Evolutionary conservation across 306 rosid genomes (phyloP).

Genomic region (Prinsepia uniflora): DNA sequence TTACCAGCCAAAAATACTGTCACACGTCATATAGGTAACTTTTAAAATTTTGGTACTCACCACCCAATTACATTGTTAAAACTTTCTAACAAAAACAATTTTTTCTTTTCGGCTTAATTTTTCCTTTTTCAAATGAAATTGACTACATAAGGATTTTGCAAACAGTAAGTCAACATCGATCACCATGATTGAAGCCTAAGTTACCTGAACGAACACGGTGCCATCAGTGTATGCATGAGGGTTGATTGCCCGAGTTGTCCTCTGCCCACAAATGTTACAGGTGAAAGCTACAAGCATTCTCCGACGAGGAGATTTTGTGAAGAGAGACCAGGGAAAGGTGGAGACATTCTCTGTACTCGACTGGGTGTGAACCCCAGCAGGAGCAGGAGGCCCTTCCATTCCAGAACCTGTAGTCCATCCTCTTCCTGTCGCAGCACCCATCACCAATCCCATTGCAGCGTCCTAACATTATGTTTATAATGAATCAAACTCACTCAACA

Average conservation of each 20-base stretch:
- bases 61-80: not conserved
- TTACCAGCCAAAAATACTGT: not conserved
- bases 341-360: conserved; percentile 64
- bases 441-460: conserved; percentile 90
- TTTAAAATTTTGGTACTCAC: not conserved
- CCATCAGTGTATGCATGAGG: conserved; percentile 99
- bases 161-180: not conserved
- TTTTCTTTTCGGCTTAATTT: not conserved
- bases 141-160: not conserved
- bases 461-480: conserved; percentile 39
- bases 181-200: conserved; percentile 10
- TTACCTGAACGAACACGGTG: conserved; percentile 95
- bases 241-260: conserved; percentile 90
- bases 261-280: conserved; percentile 90
- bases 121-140: not conserved
- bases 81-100: not conserved
- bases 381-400: conserved; percentile 90
- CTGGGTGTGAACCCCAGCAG: conserved; percentile 48
- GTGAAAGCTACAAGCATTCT: conserved; percentile 94
- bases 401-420: conserved; percentile 99
- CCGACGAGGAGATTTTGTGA: conserved; percentile 90
- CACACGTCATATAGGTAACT: not conserved
- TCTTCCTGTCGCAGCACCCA: conserved; percentile 82
- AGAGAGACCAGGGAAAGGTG: conserved; percentile 97
- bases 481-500: not conserved